Evolutionary conservation across 768 basidiomycete species (phyloP).

Genomic region (Pisolithus sp.): DNA sequence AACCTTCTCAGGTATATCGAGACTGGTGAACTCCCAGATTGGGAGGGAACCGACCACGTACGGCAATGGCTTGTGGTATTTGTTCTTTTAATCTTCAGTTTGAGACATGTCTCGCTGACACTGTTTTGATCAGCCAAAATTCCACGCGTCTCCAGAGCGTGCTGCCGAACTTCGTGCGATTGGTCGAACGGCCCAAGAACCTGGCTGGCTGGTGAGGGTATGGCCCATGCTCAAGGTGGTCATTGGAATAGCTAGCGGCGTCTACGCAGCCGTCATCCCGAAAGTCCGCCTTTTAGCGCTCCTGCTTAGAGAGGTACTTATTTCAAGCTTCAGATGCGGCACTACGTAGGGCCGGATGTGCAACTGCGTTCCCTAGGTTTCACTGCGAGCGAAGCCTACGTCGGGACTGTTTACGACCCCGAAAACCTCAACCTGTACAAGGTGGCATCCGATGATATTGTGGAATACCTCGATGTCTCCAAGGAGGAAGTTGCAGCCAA

Average conservation of each 20-base stretch:
- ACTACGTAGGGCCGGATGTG: constrained; percentile 12
- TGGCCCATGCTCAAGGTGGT: constrained; percentile 13
- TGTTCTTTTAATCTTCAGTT: not conserved
- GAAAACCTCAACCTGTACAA: constrained; percentile 12
- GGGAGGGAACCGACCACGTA: constrained; percentile 13
- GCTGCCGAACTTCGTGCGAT: constrained; percentile 12
- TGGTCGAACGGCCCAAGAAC: constrained; percentile 6
- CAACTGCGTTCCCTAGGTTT: constrained; percentile 11
- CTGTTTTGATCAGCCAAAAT: constrained; percentile 5
- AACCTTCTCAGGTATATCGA: constrained; percentile 8
- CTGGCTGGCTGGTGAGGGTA: constrained; percentile 13
- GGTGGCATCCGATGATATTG: constrained; percentile 9
- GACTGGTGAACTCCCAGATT: constrained; percentile 12
- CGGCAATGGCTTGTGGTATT: constrained; percentile 12
- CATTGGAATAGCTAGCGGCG: constrained; percentile 14
- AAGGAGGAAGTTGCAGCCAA: constrained; percentile 9
- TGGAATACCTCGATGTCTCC: constrained; percentile 15
- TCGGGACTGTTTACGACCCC: constrained; percentile 9
- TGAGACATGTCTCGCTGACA: not conserved
- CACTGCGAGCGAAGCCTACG: constrained; percentile 12
- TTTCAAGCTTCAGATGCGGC: constrained; percentile 3
- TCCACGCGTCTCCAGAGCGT: constrained; percentile 8
- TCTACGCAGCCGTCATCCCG: constrained; percentile 10
- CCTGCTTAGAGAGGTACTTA: not conserved
- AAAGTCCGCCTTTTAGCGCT: constrained; percentile 1